These are phyloP conservation scores for Umbellularia californica DNA, from an alignment of 164 flowering plant species.

Conservation along the genomic window DNA sequence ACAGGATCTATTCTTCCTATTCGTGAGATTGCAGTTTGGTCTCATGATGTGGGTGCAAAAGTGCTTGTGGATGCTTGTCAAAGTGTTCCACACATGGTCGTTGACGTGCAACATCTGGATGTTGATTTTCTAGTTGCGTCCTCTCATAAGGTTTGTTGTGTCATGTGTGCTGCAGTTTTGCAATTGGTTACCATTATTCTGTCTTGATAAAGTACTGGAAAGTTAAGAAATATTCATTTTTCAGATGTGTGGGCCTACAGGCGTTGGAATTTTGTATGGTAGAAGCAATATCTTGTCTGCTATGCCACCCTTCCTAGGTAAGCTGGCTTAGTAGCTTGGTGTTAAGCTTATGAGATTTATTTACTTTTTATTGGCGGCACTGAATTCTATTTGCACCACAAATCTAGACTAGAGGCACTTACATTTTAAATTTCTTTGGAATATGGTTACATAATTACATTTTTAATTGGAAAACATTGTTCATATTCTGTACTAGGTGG, in stretches of 20 bases:
- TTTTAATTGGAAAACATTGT: not conserved
- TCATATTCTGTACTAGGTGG: conserved; percentile 53
- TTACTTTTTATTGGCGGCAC: not conserved
- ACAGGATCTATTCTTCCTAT: conserved; percentile 86
- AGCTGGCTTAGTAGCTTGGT: not conserved
- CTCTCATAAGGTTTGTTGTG: conserved; percentile 82
- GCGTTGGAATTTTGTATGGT: conserved; percentile 94
- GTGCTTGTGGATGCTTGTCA: conserved; percentile 98
- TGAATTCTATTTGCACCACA: not conserved
- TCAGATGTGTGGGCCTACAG: conserved; percentile 99
- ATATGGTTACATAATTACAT: not conserved
- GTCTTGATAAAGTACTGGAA: conserved; percentile 3
- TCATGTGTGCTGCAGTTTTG: conserved; percentile 5
- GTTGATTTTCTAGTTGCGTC: conserved; percentile 98
- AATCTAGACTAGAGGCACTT: not conserved
- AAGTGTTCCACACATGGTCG: conserved; percentile 98
- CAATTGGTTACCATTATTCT: not conserved
- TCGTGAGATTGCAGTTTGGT: conserved; percentile 60
- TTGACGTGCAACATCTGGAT: conserved; percentile 73
- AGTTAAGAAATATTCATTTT: conserved; percentile 58
- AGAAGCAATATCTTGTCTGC: conserved; percentile 55
- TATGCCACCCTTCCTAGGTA: conserved; percentile 97
- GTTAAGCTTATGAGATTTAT: not conserved
- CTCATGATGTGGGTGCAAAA: conserved; percentile 89
- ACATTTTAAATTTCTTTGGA: not conserved